phyloP scores from a whole-genome alignment of 192 early-diverging fungal species.

The Coemansia sp. region DNA sequence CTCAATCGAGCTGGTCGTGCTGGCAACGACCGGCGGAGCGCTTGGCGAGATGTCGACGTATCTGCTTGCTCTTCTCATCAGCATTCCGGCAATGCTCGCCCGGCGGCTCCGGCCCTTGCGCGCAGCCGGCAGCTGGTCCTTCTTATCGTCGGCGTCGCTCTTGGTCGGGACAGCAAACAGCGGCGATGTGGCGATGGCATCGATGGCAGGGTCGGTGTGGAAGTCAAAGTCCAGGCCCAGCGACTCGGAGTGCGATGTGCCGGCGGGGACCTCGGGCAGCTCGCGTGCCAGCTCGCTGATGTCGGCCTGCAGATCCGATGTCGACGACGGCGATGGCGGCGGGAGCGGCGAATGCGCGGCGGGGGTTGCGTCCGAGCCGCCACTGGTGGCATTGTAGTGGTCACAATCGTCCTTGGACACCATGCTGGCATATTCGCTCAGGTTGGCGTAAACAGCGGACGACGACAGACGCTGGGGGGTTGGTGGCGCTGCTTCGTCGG shows the following conservation, averaged over 20 bases:
- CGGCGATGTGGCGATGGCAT: conserved; percentile 26
- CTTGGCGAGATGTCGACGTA: conserved; percentile 3
- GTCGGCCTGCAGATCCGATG: not conserved
- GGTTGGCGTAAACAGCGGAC: conserved; percentile 2
- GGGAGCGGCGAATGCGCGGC: not conserved
- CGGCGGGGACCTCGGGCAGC: not conserved
- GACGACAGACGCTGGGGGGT: no score
- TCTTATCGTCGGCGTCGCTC: not conserved
- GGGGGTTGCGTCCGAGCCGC: not conserved
- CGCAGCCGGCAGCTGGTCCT: not conserved
- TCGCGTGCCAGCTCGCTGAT: not conserved
- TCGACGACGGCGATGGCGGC: not conserved
- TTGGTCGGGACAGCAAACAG: conserved; percentile 11
- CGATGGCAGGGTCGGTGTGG: conserved; percentile 26
- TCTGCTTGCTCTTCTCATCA: conserved; percentile 25
- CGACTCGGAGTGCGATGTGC: not conserved
- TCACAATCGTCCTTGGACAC: not conserved
- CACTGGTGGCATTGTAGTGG: not conserved
- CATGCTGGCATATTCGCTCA: conserved; percentile 7
- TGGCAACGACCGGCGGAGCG: not conserved
- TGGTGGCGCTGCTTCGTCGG: not conserved
- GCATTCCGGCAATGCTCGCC: conserved; percentile 32
- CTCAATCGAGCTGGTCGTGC: not conserved
- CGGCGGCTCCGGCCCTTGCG: conserved; percentile 22
- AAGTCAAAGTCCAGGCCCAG: conserved; percentile 36